Evolutionary conservation across 2,329 filamentous ascomycete genomes (phyloP).

Genomic region (Diaporthe sp.): DNA sequence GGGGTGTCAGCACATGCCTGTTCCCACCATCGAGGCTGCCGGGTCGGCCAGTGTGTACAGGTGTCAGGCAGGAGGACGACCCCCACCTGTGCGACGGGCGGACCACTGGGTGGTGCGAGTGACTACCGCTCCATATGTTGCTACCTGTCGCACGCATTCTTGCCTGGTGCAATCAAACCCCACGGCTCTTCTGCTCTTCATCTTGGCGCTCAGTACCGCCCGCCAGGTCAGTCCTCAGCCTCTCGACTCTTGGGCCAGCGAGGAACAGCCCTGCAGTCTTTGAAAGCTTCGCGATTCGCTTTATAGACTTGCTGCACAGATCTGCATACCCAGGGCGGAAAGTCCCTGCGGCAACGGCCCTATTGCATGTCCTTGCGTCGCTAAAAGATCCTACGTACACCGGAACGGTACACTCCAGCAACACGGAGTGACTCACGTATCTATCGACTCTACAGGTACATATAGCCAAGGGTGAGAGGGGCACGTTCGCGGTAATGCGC

Average conservation of each 20-base stretch:
- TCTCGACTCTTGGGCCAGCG: neutral
- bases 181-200: neutral
- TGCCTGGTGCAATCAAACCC: neutral
- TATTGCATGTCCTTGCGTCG: conserved; percentile 1
- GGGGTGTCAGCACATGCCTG: conserved; percentile 21
- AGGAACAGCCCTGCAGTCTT: neutral
- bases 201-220: neutral
- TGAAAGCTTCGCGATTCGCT: neutral
- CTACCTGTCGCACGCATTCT: conserved; percentile 3
- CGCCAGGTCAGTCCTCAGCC: neutral
- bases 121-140: neutral
- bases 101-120: neutral
- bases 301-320: neutral
- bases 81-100: neutral
- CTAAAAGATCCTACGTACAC: neutral
- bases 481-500: neutral
- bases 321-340: neutral
- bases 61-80: conserved; percentile 5
- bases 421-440: neutral
- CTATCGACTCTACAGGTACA: neutral
- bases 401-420: neutral
- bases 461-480: neutral
- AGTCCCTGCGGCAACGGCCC: neutral
- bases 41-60: conserved; percentile 2
- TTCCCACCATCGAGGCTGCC: conserved; percentile 14